Conservation (phyloP, 2,329 filamentous ascomycete genomes). For the Aspergillus jensenii region DNA sequence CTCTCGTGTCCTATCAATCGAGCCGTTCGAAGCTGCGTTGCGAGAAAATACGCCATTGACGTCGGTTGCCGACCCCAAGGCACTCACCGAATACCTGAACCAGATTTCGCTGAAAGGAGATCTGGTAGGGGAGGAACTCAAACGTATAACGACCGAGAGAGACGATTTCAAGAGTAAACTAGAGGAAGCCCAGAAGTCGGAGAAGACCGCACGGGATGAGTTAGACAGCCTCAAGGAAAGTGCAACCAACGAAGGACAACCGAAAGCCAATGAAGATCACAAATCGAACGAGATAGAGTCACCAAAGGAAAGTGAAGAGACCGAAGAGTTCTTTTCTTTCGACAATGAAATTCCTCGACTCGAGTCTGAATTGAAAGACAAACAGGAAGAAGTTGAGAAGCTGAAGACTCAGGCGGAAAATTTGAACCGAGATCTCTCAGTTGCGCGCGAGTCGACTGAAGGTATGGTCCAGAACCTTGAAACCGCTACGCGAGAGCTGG, state of each 20-base stretch:
- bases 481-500: conserved; percentile 64
- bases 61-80: conserved; percentile 80
- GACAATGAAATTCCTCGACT: conserved; percentile 82
- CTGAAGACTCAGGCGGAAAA: conserved; percentile 68
- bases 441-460: conserved; percentile 68
- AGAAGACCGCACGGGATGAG: conserved; percentile 64
- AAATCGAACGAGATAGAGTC: not conserved
- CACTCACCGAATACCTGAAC: conserved; percentile 84
- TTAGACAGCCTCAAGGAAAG: conserved; percentile 55
- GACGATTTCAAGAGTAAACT: conserved; percentile 76
- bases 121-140: conserved; percentile 93
- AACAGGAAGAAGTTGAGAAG: conserved; percentile 67
- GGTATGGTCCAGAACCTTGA: conserved; percentile 67
- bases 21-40: conserved; percentile 87
- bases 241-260: conserved; percentile 32
- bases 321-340: conserved; percentile 86
- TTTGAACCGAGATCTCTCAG: conserved; percentile 69
- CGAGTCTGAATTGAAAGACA: conserved; percentile 71
- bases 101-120: conserved; percentile 82
- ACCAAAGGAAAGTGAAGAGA: conserved; percentile 21
- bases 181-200: conserved; percentile 65
- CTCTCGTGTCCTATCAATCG: conserved; percentile 79
- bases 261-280: conserved; percentile 18
- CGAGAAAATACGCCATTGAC: conserved; percentile 90
- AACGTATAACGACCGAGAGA: conserved; percentile 77